These are phyloP conservation scores for Petunia axillaris DNA, from an alignment of 257 asterid species.

Conservation along the genomic window DNA sequence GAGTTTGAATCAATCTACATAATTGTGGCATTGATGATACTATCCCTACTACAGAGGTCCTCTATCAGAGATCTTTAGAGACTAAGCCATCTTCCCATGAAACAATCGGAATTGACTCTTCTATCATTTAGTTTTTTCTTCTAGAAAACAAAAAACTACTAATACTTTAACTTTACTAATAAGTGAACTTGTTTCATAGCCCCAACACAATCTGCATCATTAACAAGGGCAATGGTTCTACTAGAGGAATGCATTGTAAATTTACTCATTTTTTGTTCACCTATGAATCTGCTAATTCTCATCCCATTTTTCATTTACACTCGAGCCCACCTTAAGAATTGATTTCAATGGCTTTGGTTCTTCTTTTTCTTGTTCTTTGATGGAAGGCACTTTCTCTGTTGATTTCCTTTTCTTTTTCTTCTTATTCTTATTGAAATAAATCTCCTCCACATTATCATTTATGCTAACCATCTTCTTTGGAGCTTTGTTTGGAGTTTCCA, in stretches of 20 bases:
- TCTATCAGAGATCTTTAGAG: neutral
- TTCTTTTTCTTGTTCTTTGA: slow-evolving; percentile 4
- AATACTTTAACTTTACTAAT: neutral
- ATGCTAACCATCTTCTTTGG: slow-evolving; percentile 44
- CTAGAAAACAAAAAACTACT: neutral
- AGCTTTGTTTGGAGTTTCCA: slow-evolving; percentile 21
- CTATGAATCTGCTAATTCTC: neutral
- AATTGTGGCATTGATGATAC: neutral
- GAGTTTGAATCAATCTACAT: neutral
- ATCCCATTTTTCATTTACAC: slow-evolving; percentile 9
- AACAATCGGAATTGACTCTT: neutral
- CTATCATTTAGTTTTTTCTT: neutral
- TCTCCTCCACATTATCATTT: slow-evolving; percentile 36
- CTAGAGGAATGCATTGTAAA: neutral
- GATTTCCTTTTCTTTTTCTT: slow-evolving; percentile 19
- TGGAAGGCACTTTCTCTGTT: slow-evolving; percentile 9
- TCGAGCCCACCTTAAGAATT: slow-evolving; percentile 35
- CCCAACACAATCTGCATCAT: neutral
- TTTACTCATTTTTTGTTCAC: neutral
- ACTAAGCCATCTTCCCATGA: neutral
- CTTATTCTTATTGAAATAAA: slow-evolving; percentile 20
- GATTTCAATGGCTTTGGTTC: slow-evolving; percentile 33
- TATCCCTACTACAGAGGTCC: neutral
- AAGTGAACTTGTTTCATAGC: neutral
- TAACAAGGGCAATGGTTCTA: neutral